A percentile compares a stretch with the other conserved stretches of the same genome.
These are phyloP conservation scores for fission yeast (Schizosaccharomyces pombe) DNA, from an alignment of 805 yeast species.

Conservation along the genomic window DNA sequence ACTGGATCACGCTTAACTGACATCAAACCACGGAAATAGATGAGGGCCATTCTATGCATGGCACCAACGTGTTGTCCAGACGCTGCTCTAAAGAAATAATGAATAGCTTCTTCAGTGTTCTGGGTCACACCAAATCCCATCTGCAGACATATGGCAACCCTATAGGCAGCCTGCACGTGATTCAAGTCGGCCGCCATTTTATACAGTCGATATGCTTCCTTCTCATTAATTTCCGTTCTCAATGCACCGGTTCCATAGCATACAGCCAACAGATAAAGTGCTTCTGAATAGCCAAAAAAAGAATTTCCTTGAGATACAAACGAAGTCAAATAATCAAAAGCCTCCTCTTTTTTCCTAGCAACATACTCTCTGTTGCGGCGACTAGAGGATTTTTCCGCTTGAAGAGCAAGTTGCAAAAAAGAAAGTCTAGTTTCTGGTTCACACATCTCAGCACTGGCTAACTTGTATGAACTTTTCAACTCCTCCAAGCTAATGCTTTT, in stretches of 20 bases:
- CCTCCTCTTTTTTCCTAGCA: no score
- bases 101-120: conserved; percentile 25
- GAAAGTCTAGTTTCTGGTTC: no score
- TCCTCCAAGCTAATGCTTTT: no score
- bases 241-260: conserved; percentile 29
- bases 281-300: conserved; percentile 20
- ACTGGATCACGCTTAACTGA: conserved; percentile 20
- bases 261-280: conserved; percentile 37
- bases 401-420: no score
- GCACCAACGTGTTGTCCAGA: conserved; percentile 34
- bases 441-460: no score
- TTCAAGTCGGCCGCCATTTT: conserved; percentile 32
- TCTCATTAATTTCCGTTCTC: conserved; percentile 33
- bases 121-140: conserved; percentile 33
- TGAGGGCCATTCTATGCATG: conserved; percentile 53
- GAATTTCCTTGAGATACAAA: no score
- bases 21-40: conserved; percentile 30
- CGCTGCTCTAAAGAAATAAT: conserved; percentile 38
- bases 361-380: no score
- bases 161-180: conserved; percentile 38
- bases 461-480: no score
- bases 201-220: conserved; percentile 37
- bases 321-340: no score
- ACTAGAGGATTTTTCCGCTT: no score
- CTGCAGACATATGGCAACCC: conserved; percentile 50